Percentiles rank a stretch among this genome's conserved stretches.
These are phyloP conservation scores for Talaromyces proteolyticus DNA, from an alignment of 495 filamentous ascomycete genomes.

Conservation along the genomic window DNA sequence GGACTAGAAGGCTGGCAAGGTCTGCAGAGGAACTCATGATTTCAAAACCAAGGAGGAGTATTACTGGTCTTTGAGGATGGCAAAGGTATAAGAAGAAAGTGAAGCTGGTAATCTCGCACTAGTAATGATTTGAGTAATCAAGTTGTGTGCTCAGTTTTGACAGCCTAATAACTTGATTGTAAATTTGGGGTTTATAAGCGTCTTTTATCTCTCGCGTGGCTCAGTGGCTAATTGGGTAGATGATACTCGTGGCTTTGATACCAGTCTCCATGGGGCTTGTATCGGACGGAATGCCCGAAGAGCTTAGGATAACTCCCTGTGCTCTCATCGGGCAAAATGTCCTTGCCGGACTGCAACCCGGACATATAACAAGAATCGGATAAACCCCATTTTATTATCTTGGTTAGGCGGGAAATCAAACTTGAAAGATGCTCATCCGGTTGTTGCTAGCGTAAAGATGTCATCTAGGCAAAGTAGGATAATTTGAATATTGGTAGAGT, in stretches of 20 bases:
- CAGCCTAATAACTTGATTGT: not conserved
- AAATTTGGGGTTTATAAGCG: not conserved
- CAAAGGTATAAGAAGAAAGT: not conserved
- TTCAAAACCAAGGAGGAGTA: not conserved
- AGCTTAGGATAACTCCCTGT: not conserved
- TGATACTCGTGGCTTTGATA: not conserved
- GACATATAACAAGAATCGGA: not conserved
- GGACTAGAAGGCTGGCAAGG: not conserved
- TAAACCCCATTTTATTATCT: not conserved
- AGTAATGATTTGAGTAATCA: no score
- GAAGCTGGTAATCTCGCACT: no score
- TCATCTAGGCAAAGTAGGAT: no score
- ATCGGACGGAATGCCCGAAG: not conserved
- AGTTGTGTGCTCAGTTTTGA: not conserved
- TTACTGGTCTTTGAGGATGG: not conserved
- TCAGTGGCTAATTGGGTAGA: not conserved
- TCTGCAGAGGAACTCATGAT: not conserved
- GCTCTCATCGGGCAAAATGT: not conserved
- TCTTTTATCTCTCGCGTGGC: not conserved
- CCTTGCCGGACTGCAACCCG: not conserved
- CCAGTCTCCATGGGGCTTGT: not conserved
- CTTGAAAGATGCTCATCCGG: no score
- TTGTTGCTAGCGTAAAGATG: no score
- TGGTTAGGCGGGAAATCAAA: no score
- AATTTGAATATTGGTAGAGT: no score